Percentiles rank a stretch among this genome's conserved stretches.
Evolutionary conservation across 2,329 filamentous ascomycete species (phyloP).

Genomic region (Cryphonectria nitschkei): DNA sequence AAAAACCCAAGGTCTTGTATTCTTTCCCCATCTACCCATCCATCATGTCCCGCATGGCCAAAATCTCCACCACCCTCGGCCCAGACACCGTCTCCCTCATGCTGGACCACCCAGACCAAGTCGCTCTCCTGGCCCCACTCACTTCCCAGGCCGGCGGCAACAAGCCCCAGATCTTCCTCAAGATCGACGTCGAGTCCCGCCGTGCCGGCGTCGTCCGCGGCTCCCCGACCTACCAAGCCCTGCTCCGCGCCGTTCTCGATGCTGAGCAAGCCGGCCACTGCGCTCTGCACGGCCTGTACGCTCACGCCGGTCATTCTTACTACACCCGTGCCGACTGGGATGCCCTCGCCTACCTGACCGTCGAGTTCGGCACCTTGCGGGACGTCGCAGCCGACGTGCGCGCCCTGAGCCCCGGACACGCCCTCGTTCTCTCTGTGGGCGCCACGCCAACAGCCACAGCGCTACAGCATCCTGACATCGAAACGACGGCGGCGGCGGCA

Average conservation of each 20-base stretch:
- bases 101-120: conserved; percentile 69
- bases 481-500: conserved; percentile 27
- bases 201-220: conserved; percentile 67
- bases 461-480: conserved; percentile 57
- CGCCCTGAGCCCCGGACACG: conserved; percentile 35
- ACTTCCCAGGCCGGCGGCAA: conserved; percentile 48
- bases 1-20: conserved; percentile 63
- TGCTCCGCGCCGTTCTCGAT: conserved; percentile 59
- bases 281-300: conserved; percentile 40
- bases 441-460: conserved; percentile 76
- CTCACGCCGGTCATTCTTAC: conserved; percentile 70
- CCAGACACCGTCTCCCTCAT: conserved; percentile 63
- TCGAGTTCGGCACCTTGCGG: conserved; percentile 61
- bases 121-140: conserved; percentile 51
- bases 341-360: conserved; percentile 61
- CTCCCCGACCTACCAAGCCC: conserved; percentile 54
- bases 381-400: conserved; percentile 48
- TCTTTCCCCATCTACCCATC: conserved; percentile 70
- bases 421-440: conserved; percentile 67
- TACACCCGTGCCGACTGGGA: conserved; percentile 51
- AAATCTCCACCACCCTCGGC: conserved; percentile 59
- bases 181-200: conserved; percentile 74
- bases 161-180: conserved; percentile 65
- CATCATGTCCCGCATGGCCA: conserved; percentile 61
- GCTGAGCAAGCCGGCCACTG: conserved; percentile 55